Evolutionary conservation across 225 moss, liverwort and hornwort genomes (phyloP).

Genomic region (Lunularia cruciata): DNA sequence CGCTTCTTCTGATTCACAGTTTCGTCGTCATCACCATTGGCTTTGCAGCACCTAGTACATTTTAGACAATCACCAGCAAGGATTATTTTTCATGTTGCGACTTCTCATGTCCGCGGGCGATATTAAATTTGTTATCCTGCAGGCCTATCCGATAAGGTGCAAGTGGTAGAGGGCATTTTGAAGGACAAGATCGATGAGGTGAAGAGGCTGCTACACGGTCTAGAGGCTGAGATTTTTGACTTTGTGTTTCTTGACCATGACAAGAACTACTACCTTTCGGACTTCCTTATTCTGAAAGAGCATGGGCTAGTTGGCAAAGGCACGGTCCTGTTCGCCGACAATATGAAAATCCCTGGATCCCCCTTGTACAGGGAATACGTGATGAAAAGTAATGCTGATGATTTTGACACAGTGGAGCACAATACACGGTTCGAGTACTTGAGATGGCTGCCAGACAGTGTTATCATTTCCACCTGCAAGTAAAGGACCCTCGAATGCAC

Average conservation of each 20-base stretch:
- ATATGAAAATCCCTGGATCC: conserved; percentile 38
- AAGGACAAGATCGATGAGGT: conserved; percentile 28
- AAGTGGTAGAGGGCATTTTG: conserved; percentile 31
- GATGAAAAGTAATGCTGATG: conserved; percentile 25
- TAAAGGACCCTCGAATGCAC: too few species aligned
- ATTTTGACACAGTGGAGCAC: conserved; percentile 29
- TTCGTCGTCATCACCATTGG: not conserved
- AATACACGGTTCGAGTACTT: conserved; percentile 34
- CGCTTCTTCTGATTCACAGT: not conserved
- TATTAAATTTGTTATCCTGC: not conserved
- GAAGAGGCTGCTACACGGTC: conserved; percentile 18
- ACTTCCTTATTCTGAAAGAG: conserved; percentile 31
- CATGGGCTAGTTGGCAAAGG: conserved; percentile 27
- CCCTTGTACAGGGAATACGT: conserved; percentile 30
- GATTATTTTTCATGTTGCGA: not conserved
- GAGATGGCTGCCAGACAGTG: conserved; percentile 36
- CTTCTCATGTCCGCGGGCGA: too few species aligned
- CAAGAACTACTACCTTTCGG: conserved; percentile 29
- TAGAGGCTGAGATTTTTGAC: conserved; percentile 27
- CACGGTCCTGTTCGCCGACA: conserved; percentile 37
- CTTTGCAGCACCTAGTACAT: not conserved
- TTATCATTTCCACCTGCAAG: conserved; percentile 30
- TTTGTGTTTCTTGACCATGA: conserved; percentile 46
- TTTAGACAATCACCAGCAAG: not conserved
- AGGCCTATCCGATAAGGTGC: conserved; percentile 33